Evolutionary conservation across 371 early-diverging fungal species (phyloP), one percentile per base, ranked within the genome.

Genomic region (Mortierella sp.): DNA sequence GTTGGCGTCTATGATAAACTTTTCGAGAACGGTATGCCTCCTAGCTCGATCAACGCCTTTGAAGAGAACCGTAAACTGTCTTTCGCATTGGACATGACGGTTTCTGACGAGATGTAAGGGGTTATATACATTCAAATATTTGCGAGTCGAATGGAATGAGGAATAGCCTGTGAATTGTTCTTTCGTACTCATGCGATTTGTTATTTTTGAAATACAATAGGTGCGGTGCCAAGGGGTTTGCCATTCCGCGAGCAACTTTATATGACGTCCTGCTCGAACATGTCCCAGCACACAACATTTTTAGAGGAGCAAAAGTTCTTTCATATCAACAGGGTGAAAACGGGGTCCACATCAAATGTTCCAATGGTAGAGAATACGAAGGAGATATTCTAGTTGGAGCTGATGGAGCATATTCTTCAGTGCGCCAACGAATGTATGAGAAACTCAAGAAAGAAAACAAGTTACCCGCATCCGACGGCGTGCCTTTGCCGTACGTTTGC

Each of bases 381-480:
- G 55, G 55, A 24, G 55, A 55, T 14, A 24, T 55, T 24, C 55
- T 55, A 24, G 55, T 55, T 8, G 55, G 55, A 55, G 55, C 55
- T 28, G 55, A 55, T 26, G 55, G 55, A 6, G 55, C 55, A 24
- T 55, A 55, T 28, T 55, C 55, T 11, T n/a, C 26, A 26, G 55
- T 55, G 9, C 55, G 55, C 1, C 55, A 55, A 28, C n/a, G 14
- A 26, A 26, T 55, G 30, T 55, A 55, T 28, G 55, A 55, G 26
- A 22, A 14, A 12, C 55, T 55, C 26, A 55, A 28, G 55, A 55
- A 55, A 18, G 55, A 55, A 26, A 28, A 28, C 11, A 55, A 24
- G 30, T 24, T 55, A 5, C 14, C 55, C 4, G 26, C 5, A 8
- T 26, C 22, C 9, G 55, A 55, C 26, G 8, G 24, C 9, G 30